phyloP scores from a whole-genome alignment of 306 rosid genomes.

The Quercus aquifolioides region DNA sequence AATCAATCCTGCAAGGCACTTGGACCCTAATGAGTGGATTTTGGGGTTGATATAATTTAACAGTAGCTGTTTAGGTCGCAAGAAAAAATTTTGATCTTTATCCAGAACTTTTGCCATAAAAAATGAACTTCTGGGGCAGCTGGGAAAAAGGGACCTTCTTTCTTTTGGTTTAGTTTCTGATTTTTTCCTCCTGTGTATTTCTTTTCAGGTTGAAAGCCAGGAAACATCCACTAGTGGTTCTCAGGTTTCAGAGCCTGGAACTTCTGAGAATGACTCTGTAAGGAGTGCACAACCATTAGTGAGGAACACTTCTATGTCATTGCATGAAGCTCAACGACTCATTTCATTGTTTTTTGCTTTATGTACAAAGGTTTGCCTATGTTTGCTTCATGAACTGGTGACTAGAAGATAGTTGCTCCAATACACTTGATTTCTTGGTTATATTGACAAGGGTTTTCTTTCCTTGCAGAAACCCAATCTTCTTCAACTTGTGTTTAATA shows the following conservation, averaged over 20 bases:
- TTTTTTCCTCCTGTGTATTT: not conserved
- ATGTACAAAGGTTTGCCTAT: conserved; percentile 75
- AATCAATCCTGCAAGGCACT: not conserved
- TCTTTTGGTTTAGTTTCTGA: not conserved
- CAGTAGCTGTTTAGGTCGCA: not conserved
- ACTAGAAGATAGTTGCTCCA: conserved; percentile 6
- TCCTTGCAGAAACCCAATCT: conserved; percentile 82
- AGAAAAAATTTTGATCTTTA: not conserved
- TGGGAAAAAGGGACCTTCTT: not conserved
- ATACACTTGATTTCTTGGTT: conserved; percentile 13
- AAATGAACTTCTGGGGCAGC: not conserved
- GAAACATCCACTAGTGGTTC: conserved; percentile 53
- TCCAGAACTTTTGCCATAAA: not conserved
- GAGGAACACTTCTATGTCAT: conserved; percentile 45
- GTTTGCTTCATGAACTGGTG: conserved; percentile 10
- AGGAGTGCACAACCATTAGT: conserved; percentile 30
- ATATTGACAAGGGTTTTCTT: conserved; percentile 13
- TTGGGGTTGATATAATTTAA: not conserved
- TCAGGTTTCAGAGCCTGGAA: conserved; percentile 52
- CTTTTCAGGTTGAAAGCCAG: conserved; percentile 61
- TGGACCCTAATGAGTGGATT: not conserved
- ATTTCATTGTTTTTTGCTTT: conserved; percentile 88
- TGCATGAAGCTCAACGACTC: conserved; percentile 80
- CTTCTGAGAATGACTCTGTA: conserved; percentile 55
- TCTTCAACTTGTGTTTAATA: conserved; percentile 76